Evolutionary conservation across 306 rosid species (phyloP).

Genomic region (Mimosa pudica): DNA sequence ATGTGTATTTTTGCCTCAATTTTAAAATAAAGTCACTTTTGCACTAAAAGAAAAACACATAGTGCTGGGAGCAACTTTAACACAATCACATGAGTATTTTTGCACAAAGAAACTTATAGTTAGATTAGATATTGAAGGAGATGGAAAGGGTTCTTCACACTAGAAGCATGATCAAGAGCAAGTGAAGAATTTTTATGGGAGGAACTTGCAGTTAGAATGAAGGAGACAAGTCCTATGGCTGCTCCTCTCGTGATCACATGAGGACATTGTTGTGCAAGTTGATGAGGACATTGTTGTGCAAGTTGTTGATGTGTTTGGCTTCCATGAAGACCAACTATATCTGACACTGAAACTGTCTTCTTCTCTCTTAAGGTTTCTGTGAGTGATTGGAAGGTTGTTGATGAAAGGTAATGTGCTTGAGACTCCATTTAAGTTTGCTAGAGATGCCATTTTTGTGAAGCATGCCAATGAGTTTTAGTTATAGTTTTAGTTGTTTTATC

Average conservation of each 20-base stretch:
- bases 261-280: conserved; percentile 11
- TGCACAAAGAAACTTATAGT: conserved; percentile 52
- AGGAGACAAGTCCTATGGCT: conserved; percentile 65
- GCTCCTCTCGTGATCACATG: conserved; percentile 59
- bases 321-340: neutral
- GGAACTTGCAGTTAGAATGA: conserved; percentile 49
- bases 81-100: no score
- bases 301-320: neutral
- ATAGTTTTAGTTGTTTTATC: conserved; percentile 44
- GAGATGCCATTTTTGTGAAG: conserved; percentile 56
- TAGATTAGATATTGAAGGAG: conserved; percentile 51
- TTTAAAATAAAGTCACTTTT: no score
- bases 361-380: conserved; percentile 32
- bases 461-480: neutral
- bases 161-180: conserved; percentile 76
- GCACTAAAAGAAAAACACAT: no score
- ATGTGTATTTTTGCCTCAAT: no score
- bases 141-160: conserved; percentile 67
- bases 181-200: conserved; percentile 45
- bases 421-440: conserved; percentile 66
- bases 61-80: no score
- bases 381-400: conserved; percentile 51
- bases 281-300: conserved; percentile 15
- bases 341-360: conserved; percentile 37
- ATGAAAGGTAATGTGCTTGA: conserved; percentile 52